Evolutionary conservation across 352 stramenopile species (phyloP), one percentile per base, ranked within the genome.

Genomic region (Phytophthora cactorum): DNA sequence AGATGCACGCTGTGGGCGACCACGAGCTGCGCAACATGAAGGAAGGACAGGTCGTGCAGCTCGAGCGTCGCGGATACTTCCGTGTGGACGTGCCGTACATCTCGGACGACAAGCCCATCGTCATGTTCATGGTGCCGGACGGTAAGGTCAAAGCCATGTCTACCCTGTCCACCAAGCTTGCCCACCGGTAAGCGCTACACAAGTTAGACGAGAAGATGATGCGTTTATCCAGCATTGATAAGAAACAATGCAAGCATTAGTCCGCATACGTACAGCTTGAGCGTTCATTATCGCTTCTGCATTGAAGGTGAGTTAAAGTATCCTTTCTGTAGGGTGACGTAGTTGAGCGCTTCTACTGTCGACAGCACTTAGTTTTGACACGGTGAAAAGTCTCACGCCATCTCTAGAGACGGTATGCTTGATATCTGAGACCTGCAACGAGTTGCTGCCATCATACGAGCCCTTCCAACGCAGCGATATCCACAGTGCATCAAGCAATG

Each of bases 101-200:
- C 44, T 93, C 80, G 38, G 81, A 82, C 51, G 83, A 92, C 43
- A 96, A 95, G 68, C 95, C 96, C n/a, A 75, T 99, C 11, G 84
- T 98, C 53, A 84, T 99, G 10, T 99, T 99, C 83, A 99, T 99
- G 91, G 97, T 99, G 63, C 98, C 98, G 1, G 97, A 99, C 78
- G 98, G 98, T 47, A 99, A 99, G 83, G 78, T 82, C 55, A 91
- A 91, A 73, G 82, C 88, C 66, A 96, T 96, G 86, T 94, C 86
- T 27, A 89, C 88, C 58, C 80, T 96, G 39, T 94, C 88, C n/a
- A 96, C 86, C 56, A 52, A 52, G 45, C 45, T 52, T 8, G 45
- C 25, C 22, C 45, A 52, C 25, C 52, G 52, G 27, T 59, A 59
- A 59, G 34, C 45, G 31, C 34, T 22, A 51, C 22, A 4, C 7